Percentiles rank a stretch among this genome's conserved stretches.
These are phyloP conservation scores for Sporothrix humicola DNA, from an alignment of 2,329 filamentous ascomycete species.

Conservation along the genomic window DNA sequence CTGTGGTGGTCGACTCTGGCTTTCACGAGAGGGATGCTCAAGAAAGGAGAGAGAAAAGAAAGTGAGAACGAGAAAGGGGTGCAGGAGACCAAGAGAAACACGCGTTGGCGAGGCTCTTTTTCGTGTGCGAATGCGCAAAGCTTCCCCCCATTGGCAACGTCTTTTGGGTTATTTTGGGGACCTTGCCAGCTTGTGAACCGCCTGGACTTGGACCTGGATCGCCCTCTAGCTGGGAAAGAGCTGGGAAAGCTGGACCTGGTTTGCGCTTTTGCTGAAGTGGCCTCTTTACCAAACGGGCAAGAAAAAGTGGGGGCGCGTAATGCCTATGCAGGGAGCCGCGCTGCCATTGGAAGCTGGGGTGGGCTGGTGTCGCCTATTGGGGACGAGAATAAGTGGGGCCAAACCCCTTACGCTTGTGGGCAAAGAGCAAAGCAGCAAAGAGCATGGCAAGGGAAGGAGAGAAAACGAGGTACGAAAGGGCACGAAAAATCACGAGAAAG, in stretches of 20 bases:
- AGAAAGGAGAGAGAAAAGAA: conserved; percentile 12
- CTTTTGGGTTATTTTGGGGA: not conserved
- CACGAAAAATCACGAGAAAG: conserved; percentile 7
- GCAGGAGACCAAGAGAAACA: not conserved
- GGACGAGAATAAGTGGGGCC: not conserved
- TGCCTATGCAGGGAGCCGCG: conserved; percentile 29
- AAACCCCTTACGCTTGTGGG: conserved; percentile 23
- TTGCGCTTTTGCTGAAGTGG: conserved; percentile 32
- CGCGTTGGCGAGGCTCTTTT: conserved; percentile 26
- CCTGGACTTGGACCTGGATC: not conserved
- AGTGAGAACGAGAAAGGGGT: not conserved
- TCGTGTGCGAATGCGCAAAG: not conserved
- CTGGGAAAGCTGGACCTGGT: not conserved
- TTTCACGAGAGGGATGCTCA: conserved; percentile 27
- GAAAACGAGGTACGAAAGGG: not conserved
- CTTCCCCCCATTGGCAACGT: not conserved
- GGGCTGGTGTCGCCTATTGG: conserved; percentile 9
- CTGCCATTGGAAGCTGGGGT: conserved; percentile 25
- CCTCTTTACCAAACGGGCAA: conserved; percentile 29
- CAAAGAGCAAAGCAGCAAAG: not conserved
- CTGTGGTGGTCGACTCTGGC: conserved; percentile 14
- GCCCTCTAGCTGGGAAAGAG: no score
- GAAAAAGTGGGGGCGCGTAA: conserved; percentile 2
- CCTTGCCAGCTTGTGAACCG: conserved; percentile 4
- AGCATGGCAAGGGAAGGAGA: not conserved